These are phyloP conservation scores for Lupinus albus DNA, from an alignment of 306 rosid genomes.

Conservation along the genomic window DNA sequence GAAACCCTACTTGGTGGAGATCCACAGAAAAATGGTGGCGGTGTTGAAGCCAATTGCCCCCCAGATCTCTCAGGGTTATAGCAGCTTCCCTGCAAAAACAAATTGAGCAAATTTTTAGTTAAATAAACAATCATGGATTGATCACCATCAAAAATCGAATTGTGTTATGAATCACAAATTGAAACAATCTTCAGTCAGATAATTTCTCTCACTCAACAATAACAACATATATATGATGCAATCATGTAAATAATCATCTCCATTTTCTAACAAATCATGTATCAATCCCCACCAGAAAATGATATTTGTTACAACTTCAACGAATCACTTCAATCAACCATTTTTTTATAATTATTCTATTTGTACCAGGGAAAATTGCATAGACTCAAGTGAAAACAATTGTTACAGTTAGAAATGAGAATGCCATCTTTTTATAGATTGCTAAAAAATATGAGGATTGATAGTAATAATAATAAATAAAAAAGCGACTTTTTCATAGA, in stretches of 20 bases:
- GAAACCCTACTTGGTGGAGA: slow-evolving; percentile 97
- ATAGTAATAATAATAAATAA: not conserved
- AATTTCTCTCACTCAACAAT: slow-evolving; percentile 8
- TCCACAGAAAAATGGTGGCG: slow-evolving; percentile 88
- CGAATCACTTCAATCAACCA: slow-evolving; percentile 4
- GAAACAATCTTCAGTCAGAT: slow-evolving; percentile 11
- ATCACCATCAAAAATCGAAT: too few species aligned
- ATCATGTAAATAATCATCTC: not conserved
- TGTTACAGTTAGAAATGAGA: too few species aligned
- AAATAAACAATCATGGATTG: slow-evolving; percentile 6
- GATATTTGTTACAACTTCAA: slow-evolving; percentile 5
- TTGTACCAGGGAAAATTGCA: too few species aligned
- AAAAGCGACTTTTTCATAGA: not conserved
- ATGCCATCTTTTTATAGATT: too few species aligned
- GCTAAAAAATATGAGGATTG: too few species aligned
- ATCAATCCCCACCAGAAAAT: slow-evolving; percentile 9
- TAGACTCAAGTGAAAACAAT: too few species aligned
- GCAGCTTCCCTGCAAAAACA: slow-evolving; percentile 53
- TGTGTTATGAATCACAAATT: not conserved
- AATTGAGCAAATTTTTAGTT: not conserved
- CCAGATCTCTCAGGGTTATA: slow-evolving; percentile 51
- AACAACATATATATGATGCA: not conserved
- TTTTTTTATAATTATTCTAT: too few species aligned
- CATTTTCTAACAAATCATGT: not conserved
- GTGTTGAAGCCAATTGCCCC: slow-evolving; percentile 62